phyloP scores from a whole-genome alignment of 306 rosid genomes.

The Senna tora region DNA sequence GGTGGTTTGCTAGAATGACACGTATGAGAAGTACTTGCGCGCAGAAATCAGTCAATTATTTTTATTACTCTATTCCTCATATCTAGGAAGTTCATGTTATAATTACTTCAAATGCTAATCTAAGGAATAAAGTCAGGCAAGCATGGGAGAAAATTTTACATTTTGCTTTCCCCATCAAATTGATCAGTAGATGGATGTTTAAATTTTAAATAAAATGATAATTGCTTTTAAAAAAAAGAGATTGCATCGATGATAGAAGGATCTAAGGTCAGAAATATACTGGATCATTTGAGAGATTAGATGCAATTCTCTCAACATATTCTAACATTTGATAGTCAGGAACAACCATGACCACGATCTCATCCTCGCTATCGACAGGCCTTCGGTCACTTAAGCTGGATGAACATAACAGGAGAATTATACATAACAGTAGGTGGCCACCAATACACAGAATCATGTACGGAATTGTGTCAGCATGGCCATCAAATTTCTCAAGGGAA shows the following conservation, averaged over 20 bases:
- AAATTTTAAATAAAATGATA: conserved; percentile 33
- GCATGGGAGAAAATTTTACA: conserved; percentile 25
- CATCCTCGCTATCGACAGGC: conserved; percentile 81
- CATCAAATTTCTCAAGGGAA: conserved; percentile 30
- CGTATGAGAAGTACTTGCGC: not conserved
- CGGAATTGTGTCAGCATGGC: conserved; percentile 21
- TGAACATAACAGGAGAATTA: conserved; percentile 26
- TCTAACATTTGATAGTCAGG: conserved; percentile 97
- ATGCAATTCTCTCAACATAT: conserved; percentile 83
- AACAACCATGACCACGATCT: conserved; percentile 92
- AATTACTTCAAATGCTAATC: conserved; percentile 5
- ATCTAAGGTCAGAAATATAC: conserved; percentile 46
- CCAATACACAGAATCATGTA: not conserved
- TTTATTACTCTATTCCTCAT: not conserved
- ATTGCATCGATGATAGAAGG: conserved; percentile 25
- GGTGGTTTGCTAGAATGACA: conserved; percentile 13
- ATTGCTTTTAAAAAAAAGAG: conserved; percentile 24
- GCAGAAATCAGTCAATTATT: conserved; percentile 13
- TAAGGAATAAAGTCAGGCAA: conserved; percentile 5
- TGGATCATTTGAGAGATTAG: conserved; percentile 80
- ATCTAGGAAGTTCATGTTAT: not conserved
- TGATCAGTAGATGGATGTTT: conserved; percentile 29
- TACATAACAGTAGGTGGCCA: conserved; percentile 18
- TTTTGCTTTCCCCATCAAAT: conserved; percentile 10
- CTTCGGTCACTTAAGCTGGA: conserved; percentile 91